Evolutionary conservation across 441 rosid species (phyloP), one percentile per base, ranked within the genome.

Genomic region (Populus hybrid): DNA sequence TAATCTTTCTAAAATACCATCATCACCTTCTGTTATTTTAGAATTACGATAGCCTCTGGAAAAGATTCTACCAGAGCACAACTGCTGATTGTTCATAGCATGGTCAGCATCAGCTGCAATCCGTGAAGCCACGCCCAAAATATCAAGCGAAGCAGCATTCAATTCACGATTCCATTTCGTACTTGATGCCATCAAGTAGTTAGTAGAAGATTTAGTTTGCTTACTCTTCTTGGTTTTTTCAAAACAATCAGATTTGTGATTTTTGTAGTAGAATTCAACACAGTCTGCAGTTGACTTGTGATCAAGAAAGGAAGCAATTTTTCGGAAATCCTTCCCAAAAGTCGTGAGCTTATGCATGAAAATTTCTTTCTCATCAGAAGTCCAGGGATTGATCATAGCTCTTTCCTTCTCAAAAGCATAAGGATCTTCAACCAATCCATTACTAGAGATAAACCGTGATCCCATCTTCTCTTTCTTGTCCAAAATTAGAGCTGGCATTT

Each of bases 261-360:
- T 97, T 82, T 95, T 97, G 88, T 95, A 97, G 86, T 97, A 97
- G 82, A 95, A 97, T 83, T 95, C 93, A 69, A 97, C 90, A 84
- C 99, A 97, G 82, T 95, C 99, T 21, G 99, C 99, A 83, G 95
- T 97, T 64, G 93, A 93, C 87, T 97, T 97, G 79, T 93, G 94
- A 73, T 92, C 88, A 74, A 97, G 93, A 86, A 83, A 95, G 26
- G 95, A 85, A 81, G 99, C 93, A 81, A 97, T 92, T 85, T 87
- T 95, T 72, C 84, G 81, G 79, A 95, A 97, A 86, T 95, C 93
- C 86, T 97, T 97, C 78, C 99, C 99, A 69, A 87, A 88, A 14
- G 78, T 42, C 9, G 91, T 93, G 73, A 97, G 85, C 91, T 95
- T 95, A 71, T 87, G 87, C 75, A 95, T 87, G 82, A 97, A 95